Base-by-base conservation (phyloP, 306 rosid genomes). In the Quercus robur region DNA sequence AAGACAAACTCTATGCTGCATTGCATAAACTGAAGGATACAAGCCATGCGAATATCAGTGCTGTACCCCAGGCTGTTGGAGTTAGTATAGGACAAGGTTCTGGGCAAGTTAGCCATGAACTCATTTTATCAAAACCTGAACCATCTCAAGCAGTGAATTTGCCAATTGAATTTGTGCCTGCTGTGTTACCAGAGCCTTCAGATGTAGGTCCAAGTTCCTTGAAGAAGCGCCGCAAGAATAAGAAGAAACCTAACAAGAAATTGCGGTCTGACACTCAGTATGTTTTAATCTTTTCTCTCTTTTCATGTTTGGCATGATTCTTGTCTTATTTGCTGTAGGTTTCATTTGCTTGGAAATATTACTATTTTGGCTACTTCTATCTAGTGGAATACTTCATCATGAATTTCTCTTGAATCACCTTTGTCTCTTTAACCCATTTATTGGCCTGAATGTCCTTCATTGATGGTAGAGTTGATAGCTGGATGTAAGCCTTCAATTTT, bases 191-290 rank as follows among this genome's bases (percentile, higher is more conserved):
- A 30, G 81, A 77, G 71, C 74, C 73, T 33, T 3, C 23, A 46
- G 84, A 52, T 70, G 62, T 28, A 63, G 13, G 62, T 83, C 23
- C 77, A 26, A 81, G 74, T 79, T 30, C 76, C 44, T 35, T 51
- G 9, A 90, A 85, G 75, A 90, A 57, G 83, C 75, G 90, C 3
- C 80, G 78, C 31, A 87, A 69, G 84, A 87, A 78, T 80, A 81
- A 80, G 79, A 79, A 55, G 73, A 88, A 74, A 84, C 77, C 90
- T 28, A 78, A 78, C 20, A 90, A 87, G 84, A 86, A 73, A 81
- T 2, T 63, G 56, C 85, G 78, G 28, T 6, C 10, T 62, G 82
- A 77, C 54, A 23, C 84, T 30, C 59, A 4, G 93, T 90, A 86
- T 81, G 94, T 64, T 71, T 77, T 17, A 38, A 19, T 63, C 44